A percentile compares a stretch with the other conserved stretches of the same genome.
These are phyloP conservation scores for Mycena metata DNA, from an alignment of 768 basidiomycete genomes.

Conservation along the genomic window DNA sequence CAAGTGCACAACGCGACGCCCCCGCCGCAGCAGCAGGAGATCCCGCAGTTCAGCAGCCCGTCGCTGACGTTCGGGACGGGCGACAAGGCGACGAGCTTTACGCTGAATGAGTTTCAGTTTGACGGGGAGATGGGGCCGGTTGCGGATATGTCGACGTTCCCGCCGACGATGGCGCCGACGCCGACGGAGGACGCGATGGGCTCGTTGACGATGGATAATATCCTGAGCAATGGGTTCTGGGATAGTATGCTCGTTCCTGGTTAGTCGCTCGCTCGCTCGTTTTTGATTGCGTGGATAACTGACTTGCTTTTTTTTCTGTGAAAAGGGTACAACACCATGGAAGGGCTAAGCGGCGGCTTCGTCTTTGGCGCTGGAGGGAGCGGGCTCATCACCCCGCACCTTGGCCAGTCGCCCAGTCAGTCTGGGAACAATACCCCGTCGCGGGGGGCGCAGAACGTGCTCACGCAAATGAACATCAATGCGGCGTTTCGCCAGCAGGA, in stretches of 20 bases:
- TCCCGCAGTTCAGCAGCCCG: conserved; percentile 35
- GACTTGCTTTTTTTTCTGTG: conserved; percentile 21
- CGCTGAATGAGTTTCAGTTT: conserved; percentile 74
- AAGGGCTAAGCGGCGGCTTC: conserved; percentile 88
- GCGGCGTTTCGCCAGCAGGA: conserved; percentile 53
- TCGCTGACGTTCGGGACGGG: conserved; percentile 11
- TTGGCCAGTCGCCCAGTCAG: conserved; percentile 69
- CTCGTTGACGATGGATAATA: conserved; percentile 84
- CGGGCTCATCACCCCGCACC: conserved; percentile 83
- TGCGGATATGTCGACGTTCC: conserved; percentile 86
- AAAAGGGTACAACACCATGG: conserved; percentile 84
- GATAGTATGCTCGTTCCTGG: conserved; percentile 90
- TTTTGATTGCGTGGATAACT: conserved; percentile 1
- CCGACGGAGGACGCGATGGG: conserved; percentile 56
- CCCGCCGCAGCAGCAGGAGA: background rate
- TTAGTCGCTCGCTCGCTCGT: conserved; percentile 44
- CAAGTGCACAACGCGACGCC: background rate
- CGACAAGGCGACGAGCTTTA: conserved; percentile 37
- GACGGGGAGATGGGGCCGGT: conserved; percentile 89
- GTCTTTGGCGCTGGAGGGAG: conserved; percentile 88
- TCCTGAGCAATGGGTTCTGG: conserved; percentile 87
- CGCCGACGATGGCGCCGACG: conserved; percentile 83
- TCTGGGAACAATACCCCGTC: conserved; percentile 69
- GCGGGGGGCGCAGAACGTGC: conserved; percentile 42
- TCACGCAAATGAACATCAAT: conserved; percentile 64